Evolutionary conservation across 805 yeast genomes (phyloP), one percentile per base, ranked within the genome.

Genomic region (Yarrowia sp.): DNA sequence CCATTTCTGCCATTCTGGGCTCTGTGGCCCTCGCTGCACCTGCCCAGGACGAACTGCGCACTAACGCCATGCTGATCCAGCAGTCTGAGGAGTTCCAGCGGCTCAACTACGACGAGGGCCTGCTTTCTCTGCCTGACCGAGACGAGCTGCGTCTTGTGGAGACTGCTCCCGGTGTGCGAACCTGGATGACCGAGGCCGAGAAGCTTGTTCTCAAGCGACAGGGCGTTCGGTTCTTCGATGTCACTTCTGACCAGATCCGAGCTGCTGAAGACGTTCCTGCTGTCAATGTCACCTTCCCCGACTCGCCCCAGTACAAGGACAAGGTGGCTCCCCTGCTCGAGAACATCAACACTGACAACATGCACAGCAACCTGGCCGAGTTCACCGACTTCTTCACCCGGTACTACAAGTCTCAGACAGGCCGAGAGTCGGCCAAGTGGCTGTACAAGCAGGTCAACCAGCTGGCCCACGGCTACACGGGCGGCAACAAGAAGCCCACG

Each of bases 351-450:
- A 74, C 73, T 61, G 76, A 72, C 13, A 71, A 73, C 32, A 79
- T 88, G 75, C 75, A 80, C 68, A 73, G 74, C 24, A 82, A 81
- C 67, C 78, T 90, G 72, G 81, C 83, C 19, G 74, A 79, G 53
- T 84, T 90, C 70, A 77, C 92, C 5, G 81, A 87, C 39, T 90
- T 89, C 71, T 82, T 76, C 73, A 85, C 91, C 18, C 80, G 97
- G 63, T 88, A 86, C 71, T 90, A 89, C 75, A 85, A 86, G 71
- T 81, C 89, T 1, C 79, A 82, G 24, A 70, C 80, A n/a, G 97
- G 97, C 0, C 72, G 77, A 14, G 82, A 87, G 64, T 82, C 90
- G 67, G 84, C 96, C 7, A 69, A 78, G 55, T 90, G 96, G 94
- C 76, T 91, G 55, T 76, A 76, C 64, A 78, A 77, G 13, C 77